phyloP scores from a whole-genome alignment of 768 basidiomycete genomes.

The Leccinum obscurum region DNA sequence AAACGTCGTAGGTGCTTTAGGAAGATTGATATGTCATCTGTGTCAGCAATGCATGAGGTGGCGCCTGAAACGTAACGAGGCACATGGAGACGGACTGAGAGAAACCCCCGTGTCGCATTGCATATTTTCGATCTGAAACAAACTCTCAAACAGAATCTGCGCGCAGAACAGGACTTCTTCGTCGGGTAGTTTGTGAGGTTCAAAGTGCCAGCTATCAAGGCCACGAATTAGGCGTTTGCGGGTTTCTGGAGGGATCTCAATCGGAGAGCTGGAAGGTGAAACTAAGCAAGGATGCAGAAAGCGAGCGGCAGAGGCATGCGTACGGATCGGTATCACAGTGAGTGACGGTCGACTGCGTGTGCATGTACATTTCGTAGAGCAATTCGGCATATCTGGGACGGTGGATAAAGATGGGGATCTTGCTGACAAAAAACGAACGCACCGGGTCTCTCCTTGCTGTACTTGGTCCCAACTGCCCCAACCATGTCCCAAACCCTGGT shows the following conservation, averaged over 20 bases:
- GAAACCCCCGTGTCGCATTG: slow-evolving; percentile 55
- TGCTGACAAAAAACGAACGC: slow-evolving; percentile 26
- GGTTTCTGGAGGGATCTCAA: slow-evolving; percentile 47
- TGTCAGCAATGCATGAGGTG: slow-evolving; percentile 18
- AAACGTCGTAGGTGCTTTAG: slow-evolving; percentile 87
- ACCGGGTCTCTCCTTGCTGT: slow-evolving; percentile 50
- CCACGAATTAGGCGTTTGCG: slow-evolving; percentile 64
- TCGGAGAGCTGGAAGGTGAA: slow-evolving; percentile 41
- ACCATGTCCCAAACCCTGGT: slow-evolving; percentile 62
- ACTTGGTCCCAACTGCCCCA: slow-evolving; percentile 64
- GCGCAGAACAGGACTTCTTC: slow-evolving; percentile 83
- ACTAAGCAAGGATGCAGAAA: slow-evolving; percentile 13
- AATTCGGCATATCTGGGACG: slow-evolving; percentile 71
- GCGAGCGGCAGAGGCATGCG: neutral
- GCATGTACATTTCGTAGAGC: slow-evolving; percentile 79
- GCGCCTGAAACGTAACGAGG: slow-evolving; percentile 21
- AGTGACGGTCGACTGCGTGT: slow-evolving; percentile 73
- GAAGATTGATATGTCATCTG: slow-evolving; percentile 76
- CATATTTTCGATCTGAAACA: slow-evolving; percentile 80
- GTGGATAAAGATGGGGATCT: slow-evolving; percentile 12
- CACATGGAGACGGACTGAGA: slow-evolving; percentile 47
- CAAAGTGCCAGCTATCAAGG: slow-evolving; percentile 85
- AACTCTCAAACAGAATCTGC: slow-evolving; percentile 81
- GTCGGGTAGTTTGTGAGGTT: slow-evolving; percentile 80
- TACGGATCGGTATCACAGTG: slow-evolving; percentile 39